Conservation (phyloP, 2,329 filamentous ascomycete genomes). For the Aureobasidium sp. region DNA sequence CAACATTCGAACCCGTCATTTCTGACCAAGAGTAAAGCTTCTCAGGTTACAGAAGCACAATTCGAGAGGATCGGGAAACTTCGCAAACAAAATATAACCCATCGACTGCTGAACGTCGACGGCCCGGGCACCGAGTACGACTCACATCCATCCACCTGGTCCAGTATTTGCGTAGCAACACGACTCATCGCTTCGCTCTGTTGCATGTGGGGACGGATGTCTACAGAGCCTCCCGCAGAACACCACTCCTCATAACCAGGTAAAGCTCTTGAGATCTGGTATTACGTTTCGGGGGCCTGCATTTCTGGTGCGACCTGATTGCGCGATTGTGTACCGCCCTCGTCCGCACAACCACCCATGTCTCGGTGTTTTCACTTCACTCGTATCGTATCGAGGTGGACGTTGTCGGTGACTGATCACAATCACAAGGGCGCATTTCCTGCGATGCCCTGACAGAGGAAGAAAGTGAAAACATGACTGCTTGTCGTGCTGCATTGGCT, state of each 20-base stretch:
- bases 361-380: background rate
- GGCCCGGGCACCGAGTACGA: background rate
- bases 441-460: background rate
- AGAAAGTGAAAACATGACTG: background rate
- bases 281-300: slow-evolving; percentile 1
- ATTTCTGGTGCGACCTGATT: slow-evolving; percentile 3
- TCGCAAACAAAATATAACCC: slow-evolving; percentile 1
- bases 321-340: background rate
- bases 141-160: background rate
- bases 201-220: background rate
- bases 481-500: background rate
- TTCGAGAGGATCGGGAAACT: background rate
- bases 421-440: background rate
- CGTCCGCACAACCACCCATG: background rate
- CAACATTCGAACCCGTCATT: background rate
- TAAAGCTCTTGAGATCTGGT: slow-evolving; percentile 9
- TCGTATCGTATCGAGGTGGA: background rate
- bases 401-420: background rate
- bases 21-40: background rate
- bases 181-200: background rate
- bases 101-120: background rate
- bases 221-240: background rate
- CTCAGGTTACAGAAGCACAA: slow-evolving; percentile 1
- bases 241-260: slow-evolving; percentile 3
- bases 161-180: background rate